These are phyloP conservation scores for Anisodus tanguticus DNA, from an alignment of 257 asterid species.

Conservation along the genomic window DNA sequence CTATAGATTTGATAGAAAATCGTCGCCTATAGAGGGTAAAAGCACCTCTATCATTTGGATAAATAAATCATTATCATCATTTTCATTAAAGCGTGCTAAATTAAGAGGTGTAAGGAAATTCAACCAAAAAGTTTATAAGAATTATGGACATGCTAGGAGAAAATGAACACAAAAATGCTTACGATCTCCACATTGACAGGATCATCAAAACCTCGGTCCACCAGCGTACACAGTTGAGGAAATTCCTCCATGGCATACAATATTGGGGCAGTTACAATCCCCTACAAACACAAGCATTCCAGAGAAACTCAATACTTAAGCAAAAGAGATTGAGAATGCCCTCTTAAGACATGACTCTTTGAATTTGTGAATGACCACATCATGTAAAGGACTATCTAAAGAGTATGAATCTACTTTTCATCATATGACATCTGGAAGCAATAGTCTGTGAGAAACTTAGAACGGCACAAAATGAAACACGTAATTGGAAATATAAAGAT, in stretches of 20 bases:
- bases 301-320: not conserved
- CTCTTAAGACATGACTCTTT: not conserved
- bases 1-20: slow-evolving; percentile 8
- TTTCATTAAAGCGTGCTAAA: not conserved
- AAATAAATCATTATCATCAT: not conserved
- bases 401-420: slow-evolving; percentile 4
- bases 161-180: slow-evolving; percentile 40
- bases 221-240: slow-evolving; percentile 70
- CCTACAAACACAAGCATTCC: slow-evolving; percentile 46
- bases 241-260: slow-evolving; percentile 91
- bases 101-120: slow-evolving; percentile 11
- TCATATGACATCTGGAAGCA: not conserved
- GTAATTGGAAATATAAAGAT: not conserved
- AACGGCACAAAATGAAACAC: not conserved
- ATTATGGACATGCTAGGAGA: slow-evolving; percentile 19
- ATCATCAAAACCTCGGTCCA: slow-evolving; percentile 72
- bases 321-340: not conserved
- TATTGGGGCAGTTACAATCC: slow-evolving; percentile 91
- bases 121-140: slow-evolving; percentile 1
- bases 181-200: slow-evolving; percentile 77
- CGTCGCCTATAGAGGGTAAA: not conserved
- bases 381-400: not conserved
- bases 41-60: not conserved
- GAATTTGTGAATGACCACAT: slow-evolving; percentile 14
- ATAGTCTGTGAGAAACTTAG: not conserved